phyloP scores from a whole-genome alignment of 495 filamentous ascomycete species.

The Lindgomyces ingoldianus region DNA sequence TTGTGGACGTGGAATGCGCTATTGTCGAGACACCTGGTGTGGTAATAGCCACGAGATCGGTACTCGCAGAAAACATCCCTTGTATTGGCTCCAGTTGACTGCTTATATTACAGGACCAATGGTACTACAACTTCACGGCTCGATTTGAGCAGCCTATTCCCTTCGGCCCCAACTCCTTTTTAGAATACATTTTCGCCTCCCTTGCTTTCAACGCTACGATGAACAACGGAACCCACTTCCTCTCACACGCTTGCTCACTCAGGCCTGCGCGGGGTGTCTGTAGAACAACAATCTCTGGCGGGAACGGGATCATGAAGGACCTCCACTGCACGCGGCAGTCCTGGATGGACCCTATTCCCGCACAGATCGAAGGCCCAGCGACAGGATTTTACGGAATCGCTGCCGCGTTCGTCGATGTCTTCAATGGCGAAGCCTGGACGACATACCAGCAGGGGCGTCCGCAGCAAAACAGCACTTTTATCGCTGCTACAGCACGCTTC shows the following conservation, averaged over 20 bases:
- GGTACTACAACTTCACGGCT: background rate
- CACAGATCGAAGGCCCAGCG: too few species aligned
- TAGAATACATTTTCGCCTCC: background rate
- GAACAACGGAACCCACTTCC: background rate
- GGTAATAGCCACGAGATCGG: too few species aligned
- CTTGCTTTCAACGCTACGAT: background rate
- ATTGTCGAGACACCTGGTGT: background rate
- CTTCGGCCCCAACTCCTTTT: background rate
- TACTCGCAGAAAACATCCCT: too few species aligned
- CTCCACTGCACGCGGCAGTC: background rate
- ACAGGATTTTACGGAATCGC: background rate
- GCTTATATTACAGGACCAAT: background rate
- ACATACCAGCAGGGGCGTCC: background rate
- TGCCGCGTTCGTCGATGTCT: background rate
- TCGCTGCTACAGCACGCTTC: background rate
- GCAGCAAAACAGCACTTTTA: background rate
- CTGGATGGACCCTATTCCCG: background rate
- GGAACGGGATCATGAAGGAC: background rate
- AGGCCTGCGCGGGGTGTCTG: background rate
- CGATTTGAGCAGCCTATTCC: background rate
- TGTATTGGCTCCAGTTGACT: background rate
- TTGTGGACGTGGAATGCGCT: background rate
- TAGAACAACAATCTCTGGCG: background rate
- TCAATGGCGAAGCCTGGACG: background rate
- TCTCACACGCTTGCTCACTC: background rate